Evolutionary conservation across 805 yeast species (phyloP).

Genomic region (Sungouiella thailandica): DNA sequence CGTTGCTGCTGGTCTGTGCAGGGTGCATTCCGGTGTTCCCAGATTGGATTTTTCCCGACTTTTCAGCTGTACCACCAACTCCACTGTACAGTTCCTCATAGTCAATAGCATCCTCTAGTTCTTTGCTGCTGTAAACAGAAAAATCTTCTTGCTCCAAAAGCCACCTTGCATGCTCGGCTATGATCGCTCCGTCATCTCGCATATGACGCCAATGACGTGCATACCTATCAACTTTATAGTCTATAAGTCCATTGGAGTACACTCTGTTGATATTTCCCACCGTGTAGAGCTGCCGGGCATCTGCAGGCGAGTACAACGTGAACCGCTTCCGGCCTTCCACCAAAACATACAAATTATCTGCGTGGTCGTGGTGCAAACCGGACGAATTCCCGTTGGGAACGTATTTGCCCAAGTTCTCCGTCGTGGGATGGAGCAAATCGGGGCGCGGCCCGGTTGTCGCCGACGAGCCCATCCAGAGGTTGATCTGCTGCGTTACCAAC

Average conservation of each 20-base stretch:
- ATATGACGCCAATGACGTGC: constrained; percentile 64
- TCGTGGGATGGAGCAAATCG: constrained; percentile 11
- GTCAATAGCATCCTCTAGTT: constrained; percentile 5
- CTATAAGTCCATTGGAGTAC: constrained; percentile 61
- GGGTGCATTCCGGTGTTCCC: not conserved
- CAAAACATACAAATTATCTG: constrained; percentile 67
- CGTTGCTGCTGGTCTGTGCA: not conserved
- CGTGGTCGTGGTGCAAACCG: constrained; percentile 78
- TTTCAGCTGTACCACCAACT: too few species aligned
- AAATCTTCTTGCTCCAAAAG: constrained; percentile 23
- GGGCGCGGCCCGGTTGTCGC: constrained; percentile 7
- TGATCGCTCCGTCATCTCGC: constrained; percentile 57
- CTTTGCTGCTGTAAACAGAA: constrained; percentile 7
- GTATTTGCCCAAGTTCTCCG: constrained; percentile 45
- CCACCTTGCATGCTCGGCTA: constrained; percentile 46
- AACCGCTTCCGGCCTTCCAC: constrained; percentile 59
- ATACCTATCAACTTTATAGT: constrained; percentile 47
- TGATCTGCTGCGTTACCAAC: constrained; percentile 64
- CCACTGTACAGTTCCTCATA: constrained; percentile 8
- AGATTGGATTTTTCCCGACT: not conserved
- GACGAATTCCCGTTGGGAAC: constrained; percentile 62
- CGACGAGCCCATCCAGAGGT: constrained; percentile 64
- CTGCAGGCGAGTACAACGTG: constrained; percentile 61
- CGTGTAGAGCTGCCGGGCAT: constrained; percentile 54
- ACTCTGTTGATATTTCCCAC: constrained; percentile 56